phyloP scores from a whole-genome alignment of 257 asterid species.

The Fraxinus excelsior region DNA sequence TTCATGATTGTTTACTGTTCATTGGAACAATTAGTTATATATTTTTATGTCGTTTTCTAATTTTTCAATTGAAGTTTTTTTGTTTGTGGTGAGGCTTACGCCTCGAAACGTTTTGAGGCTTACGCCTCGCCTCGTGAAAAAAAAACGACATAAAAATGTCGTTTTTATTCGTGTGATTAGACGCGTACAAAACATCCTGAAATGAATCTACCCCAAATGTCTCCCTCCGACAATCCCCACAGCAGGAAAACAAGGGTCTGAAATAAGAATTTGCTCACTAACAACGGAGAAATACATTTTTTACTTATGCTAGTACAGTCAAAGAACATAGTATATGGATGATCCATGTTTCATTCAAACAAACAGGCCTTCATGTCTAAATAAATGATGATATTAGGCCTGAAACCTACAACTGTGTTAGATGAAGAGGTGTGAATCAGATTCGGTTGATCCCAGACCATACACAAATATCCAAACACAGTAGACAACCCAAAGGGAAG shows the following conservation, averaged over 20 bases:
- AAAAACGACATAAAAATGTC: too few relatives aligned
- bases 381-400: neutral
- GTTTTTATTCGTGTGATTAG: neutral
- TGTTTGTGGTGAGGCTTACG: too few relatives aligned
- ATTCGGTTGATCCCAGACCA: neutral
- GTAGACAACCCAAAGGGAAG: neutral
- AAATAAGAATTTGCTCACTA: neutral
- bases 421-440: neutral
- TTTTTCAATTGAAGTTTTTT: too few relatives aligned
- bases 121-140: too few relatives aligned
- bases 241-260: neutral
- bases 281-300: neutral
- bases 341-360: neutral
- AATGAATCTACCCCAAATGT: neutral
- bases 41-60: too few relatives aligned
- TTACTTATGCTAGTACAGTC: neutral
- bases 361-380: neutral
- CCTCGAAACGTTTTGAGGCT: too few relatives aligned
- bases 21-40: too few relatives aligned
- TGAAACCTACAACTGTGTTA: neutral
- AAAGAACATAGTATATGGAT: neutral
- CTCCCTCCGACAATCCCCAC: too few relatives aligned
- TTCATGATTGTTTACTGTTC: too few relatives aligned
- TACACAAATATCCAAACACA: neutral
- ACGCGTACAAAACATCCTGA: neutral